Evolutionary conservation across 139 green algal species (phyloP), one percentile per base, ranked within the genome.

Genomic region (Chlamydomonas sp.): DNA sequence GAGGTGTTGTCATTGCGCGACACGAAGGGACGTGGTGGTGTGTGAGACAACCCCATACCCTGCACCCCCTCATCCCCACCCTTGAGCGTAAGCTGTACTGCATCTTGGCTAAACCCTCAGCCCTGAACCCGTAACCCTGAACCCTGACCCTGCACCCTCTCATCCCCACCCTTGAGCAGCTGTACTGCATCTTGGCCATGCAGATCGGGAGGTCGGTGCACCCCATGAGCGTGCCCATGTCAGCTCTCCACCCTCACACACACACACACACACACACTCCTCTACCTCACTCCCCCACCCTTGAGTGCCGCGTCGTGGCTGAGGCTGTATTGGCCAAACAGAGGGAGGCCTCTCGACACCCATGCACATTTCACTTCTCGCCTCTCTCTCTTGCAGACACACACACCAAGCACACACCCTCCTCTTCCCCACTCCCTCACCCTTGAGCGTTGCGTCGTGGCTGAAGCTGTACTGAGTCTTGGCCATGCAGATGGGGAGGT

Each of bases 271-370:
- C n/a, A n/a, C n/a, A n/a, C n/a, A n/a, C n/a, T n/a, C n/a, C n/a
- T n/a, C n/a, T n/a, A n/a, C n/a, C n/a, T n/a, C n/a, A n/a, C n/a
- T n/a, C 20, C 36, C 74, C 20, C 69, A 82, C 81, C 90, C 73
- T 97, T 96, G 13, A 81, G 35, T 6, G 62, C 76, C 34, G 91
- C 75, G 68, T 97, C 87, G 61, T 92, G 79, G 39, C 79, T 90
- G 81, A 97, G 97, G 54, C 83, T 92, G 85, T 97, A 97, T 99
- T 99, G 58, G 95, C 95, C 90, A 98, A 98, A 84, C 95, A 99
- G 65, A 99, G 93, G 48, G 95, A 95, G 69, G 99, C 82, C 33
- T 85, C 75, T 63, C 74, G 83, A 69, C 95, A 96, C 29, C 95
- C 95, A 79, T 95, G 89, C 39, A 66, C 61, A 0, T 77, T 90